Conservation (phyloP, 2,329 filamentous ascomycete species). For the Fonsecaea erecta region DNA sequence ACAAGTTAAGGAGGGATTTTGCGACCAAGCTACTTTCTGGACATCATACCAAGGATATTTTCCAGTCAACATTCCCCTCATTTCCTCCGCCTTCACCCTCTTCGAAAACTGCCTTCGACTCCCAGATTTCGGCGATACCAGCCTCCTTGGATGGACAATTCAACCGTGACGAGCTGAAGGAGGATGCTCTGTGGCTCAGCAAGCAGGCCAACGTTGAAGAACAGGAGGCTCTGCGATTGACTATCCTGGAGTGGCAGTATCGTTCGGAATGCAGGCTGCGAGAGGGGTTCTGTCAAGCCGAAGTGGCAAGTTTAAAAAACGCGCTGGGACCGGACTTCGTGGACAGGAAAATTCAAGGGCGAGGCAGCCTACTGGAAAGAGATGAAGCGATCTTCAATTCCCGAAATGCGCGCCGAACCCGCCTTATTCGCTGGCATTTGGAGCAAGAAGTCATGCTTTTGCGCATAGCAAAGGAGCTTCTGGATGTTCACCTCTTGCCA, state of each 20-base stretch:
- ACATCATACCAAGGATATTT: conserved; percentile 25
- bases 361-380: conserved; percentile 28
- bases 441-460: conserved; percentile 36
- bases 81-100: conserved; percentile 22
- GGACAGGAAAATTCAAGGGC: conserved; percentile 57
- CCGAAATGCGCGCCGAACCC: conserved; percentile 64
- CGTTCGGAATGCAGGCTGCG: conserved; percentile 74
- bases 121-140: conserved; percentile 81
- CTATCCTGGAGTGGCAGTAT: conserved; percentile 81
- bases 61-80: conserved; percentile 23
- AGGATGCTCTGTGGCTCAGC: conserved; percentile 84
- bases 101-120: conserved; percentile 75
- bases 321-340: conserved; percentile 69
- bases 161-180: conserved; percentile 78
- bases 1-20: conserved; percentile 16
- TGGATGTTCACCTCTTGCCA: conserved; percentile 20
- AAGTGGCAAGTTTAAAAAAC: conserved; percentile 75
- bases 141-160: conserved; percentile 69
- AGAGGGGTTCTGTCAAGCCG: conserved; percentile 74
- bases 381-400: conserved; percentile 60
- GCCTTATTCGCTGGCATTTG: conserved; percentile 73
- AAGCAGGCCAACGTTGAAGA: conserved; percentile 78
- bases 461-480: conserved; percentile 24
- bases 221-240: conserved; percentile 77
- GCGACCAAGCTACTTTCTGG: conserved; percentile 26